Evolutionary conservation across 2,329 filamentous ascomycete species (phyloP).

Genomic region (Colletotrichum falcatum): DNA sequence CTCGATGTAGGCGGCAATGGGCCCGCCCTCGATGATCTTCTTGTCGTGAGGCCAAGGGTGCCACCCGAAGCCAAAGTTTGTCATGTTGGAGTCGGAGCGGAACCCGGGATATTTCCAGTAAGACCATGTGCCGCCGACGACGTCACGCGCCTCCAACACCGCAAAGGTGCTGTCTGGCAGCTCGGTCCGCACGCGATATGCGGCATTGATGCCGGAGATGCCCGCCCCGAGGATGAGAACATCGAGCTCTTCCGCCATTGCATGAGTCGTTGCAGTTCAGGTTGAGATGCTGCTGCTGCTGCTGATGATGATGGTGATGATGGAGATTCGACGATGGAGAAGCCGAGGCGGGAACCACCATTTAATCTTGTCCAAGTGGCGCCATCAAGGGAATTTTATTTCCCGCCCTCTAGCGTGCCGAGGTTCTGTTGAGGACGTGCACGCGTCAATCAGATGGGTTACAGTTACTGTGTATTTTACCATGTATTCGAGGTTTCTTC

Average conservation of each 20-base stretch:
- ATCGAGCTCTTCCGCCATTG: constrained; percentile 53
- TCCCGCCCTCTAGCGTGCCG: constrained; percentile 26
- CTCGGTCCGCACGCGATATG: constrained; percentile 71
- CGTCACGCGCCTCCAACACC: constrained; percentile 75
- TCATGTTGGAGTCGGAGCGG: constrained; percentile 73
- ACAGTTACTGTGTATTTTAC: no score
- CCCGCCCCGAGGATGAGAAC: constrained; percentile 78
- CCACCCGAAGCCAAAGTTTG: constrained; percentile 76
- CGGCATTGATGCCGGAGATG: constrained; percentile 80
- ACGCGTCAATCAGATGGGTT: constrained; percentile 13
- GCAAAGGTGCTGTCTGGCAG: constrained; percentile 69
- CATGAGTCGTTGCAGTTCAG: neutral
- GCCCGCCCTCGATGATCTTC: constrained; percentile 63
- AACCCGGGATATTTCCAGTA: constrained; percentile 83
- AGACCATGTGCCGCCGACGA: constrained; percentile 82
- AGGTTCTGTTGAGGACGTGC: constrained; percentile 32
- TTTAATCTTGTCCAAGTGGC: neutral
- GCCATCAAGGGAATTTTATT: constrained; percentile 9
- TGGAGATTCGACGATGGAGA: neutral
- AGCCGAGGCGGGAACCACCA: neutral
- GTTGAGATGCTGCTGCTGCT: no score
- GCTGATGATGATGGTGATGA: neutral
- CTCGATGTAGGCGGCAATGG: constrained; percentile 67
- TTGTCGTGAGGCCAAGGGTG: constrained; percentile 73
- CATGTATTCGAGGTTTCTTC: neutral